Percentiles rank a stretch among this genome's conserved stretches.
These are phyloP conservation scores for Fusarium mexicanum DNA, from an alignment of 2,329 filamentous ascomycete genomes.

Conservation along the genomic window DNA sequence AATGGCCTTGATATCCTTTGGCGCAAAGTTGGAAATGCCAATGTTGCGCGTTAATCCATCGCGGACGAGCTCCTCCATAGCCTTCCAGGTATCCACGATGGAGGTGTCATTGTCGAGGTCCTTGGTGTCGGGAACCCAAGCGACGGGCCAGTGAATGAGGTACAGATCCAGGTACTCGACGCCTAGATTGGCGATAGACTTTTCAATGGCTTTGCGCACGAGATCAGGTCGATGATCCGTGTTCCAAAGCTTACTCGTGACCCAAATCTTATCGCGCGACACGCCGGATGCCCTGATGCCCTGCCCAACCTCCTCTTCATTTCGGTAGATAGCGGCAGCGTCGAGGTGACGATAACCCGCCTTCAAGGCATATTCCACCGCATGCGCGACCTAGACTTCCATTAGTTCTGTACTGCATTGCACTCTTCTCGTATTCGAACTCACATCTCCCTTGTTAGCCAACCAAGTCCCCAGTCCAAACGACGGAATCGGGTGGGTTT, in stretches of 20 bases:
- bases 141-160: slow-evolving; percentile 45
- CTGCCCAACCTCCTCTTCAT: slow-evolving; percentile 61
- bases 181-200: slow-evolving; percentile 45
- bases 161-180: slow-evolving; percentile 48
- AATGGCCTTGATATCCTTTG: slow-evolving; percentile 58
- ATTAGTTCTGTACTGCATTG: too few relatives aligned
- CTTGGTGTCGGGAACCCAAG: slow-evolving; percentile 34
- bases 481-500: slow-evolving; percentile 40
- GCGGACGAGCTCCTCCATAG: slow-evolving; percentile 43
- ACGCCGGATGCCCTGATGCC: slow-evolving; percentile 51
- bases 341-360: slow-evolving; percentile 66
- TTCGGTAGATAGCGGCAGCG: slow-evolving; percentile 69
- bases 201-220: slow-evolving; percentile 44
- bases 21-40: slow-evolving; percentile 68
- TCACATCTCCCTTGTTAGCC: slow-evolving; percentile 26
- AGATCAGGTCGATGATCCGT: slow-evolving; percentile 45
- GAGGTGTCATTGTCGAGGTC: slow-evolving; percentile 34
- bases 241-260: slow-evolving; percentile 49
- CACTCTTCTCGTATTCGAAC: too few relatives aligned
- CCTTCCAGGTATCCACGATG: slow-evolving; percentile 46
- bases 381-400: slow-evolving; percentile 41
- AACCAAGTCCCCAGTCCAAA: slow-evolving; percentile 51
- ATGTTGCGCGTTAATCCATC: slow-evolving; percentile 42
- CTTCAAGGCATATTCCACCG: slow-evolving; percentile 64
- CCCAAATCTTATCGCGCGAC: slow-evolving; percentile 43